phyloP scores from a whole-genome alignment of 306 rosid species.

The Ziziphus jujuba region DNA sequence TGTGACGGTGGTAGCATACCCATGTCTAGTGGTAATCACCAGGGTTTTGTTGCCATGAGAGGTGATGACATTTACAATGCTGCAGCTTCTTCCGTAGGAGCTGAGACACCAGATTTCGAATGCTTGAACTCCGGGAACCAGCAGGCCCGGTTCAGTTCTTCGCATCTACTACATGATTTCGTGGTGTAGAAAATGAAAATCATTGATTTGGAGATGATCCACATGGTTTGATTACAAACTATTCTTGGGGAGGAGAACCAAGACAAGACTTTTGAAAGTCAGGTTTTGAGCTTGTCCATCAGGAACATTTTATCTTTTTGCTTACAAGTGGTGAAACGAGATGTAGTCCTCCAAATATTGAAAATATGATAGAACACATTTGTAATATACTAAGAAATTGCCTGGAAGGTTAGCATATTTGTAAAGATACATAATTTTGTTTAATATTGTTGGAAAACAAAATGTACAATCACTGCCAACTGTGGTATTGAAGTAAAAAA shows the following conservation, averaged over 20 bases:
- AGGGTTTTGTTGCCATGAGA: constrained; percentile 52
- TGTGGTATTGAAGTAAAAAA: constrained; percentile 22
- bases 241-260: constrained; percentile 11
- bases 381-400: constrained; percentile 44
- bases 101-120: constrained; percentile 55
- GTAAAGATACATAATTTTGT: constrained; percentile 33
- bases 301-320: constrained; percentile 22
- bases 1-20: constrained; percentile 58
- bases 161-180: constrained; percentile 61
- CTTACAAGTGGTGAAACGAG: constrained; percentile 33
- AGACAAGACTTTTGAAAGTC: background rate
- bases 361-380: constrained; percentile 23
- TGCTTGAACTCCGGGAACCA: constrained; percentile 48
- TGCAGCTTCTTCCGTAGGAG: constrained; percentile 45
- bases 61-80: constrained; percentile 53
- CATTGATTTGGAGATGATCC: constrained; percentile 18
- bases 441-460: constrained; percentile 23
- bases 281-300: background rate
- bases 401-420: constrained; percentile 35
- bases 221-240: constrained; percentile 1
- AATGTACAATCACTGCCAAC: constrained; percentile 25
- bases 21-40: constrained; percentile 45
- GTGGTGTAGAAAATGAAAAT: constrained; percentile 55
- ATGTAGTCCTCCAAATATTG: constrained; percentile 32
- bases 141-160: constrained; percentile 52